Percentiles rank a stretch among this genome's conserved stretches.
Conservation (phyloP, 208 protist genomes). For the Porcisia hertigi region DNA sequence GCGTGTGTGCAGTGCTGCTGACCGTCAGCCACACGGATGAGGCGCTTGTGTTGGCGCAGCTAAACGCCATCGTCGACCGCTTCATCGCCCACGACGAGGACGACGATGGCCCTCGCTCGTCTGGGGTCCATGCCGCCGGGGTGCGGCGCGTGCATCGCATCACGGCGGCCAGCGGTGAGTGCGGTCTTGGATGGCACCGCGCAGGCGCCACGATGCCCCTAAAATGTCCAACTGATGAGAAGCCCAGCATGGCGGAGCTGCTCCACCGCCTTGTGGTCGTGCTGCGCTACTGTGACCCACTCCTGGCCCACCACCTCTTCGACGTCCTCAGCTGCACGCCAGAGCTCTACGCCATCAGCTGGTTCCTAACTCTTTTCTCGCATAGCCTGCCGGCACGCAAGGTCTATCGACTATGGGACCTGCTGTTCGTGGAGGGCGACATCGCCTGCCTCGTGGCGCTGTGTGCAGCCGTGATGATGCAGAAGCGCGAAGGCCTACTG, state of each 20-base stretch:
- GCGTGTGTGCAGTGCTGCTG: constrained; percentile 89
- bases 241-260: constrained; percentile 72
- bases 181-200: not conserved
- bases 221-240: constrained; percentile 5
- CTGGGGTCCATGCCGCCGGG: not conserved
- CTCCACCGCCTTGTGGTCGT: constrained; percentile 64
- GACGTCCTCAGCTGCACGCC: constrained; percentile 74
- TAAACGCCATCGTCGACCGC: constrained; percentile 76
- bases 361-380: constrained; percentile 93
- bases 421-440: constrained; percentile 57
- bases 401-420: constrained; percentile 93
- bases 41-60: constrained; percentile 74
- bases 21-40: constrained; percentile 64
- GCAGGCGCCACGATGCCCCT: not conserved
- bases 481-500: constrained; percentile 43
- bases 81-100: constrained; percentile 79
- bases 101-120: not conserved
- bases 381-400: constrained; percentile 90
- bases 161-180: not conserved
- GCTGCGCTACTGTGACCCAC: constrained; percentile 88
- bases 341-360: constrained; percentile 95
- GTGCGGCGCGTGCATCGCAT: no score
- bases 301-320: constrained; percentile 89
- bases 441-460: constrained; percentile 40
- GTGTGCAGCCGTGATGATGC: constrained; percentile 42